phyloP scores from a whole-genome alignment of 192 early-diverging fungal genomes.

The Rhizoclosmatium sp. region DNA sequence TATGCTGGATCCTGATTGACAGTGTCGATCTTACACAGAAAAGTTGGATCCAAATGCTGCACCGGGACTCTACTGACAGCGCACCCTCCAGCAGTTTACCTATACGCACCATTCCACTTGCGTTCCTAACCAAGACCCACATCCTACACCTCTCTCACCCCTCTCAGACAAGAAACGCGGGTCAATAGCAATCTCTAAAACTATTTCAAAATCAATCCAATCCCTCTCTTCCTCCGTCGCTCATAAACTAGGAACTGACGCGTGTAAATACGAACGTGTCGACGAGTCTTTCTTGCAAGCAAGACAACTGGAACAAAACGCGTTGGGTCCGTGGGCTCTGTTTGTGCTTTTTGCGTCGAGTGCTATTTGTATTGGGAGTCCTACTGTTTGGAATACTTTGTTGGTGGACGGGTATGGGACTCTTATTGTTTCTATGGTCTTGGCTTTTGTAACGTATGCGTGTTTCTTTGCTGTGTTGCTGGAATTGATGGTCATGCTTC shows the following conservation, averaged over 20 bases:
- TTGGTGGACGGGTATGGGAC: not conserved
- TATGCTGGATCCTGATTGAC: no score
- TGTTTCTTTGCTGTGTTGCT: not conserved
- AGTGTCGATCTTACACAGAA: no score
- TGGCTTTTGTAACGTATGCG: not conserved
- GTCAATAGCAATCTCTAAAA: no score
- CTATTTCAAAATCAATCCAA: no score
- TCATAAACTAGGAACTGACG: not conserved
- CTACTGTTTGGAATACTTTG: not conserved
- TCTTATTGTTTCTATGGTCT: not conserved
- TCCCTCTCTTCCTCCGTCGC: no score
- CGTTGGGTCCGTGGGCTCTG: not conserved
- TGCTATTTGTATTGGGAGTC: not conserved
- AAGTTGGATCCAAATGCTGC: no score
- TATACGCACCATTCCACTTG: no score
- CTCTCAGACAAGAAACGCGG: no score
- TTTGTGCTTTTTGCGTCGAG: not conserved
- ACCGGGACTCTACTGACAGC: no score
- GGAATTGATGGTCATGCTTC: slow-evolving; percentile 33
- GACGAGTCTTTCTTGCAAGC: not conserved
- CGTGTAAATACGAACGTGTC: slow-evolving; percentile 10
- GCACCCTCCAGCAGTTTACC: no score
- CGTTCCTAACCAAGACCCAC: no score
- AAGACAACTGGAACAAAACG: not conserved
- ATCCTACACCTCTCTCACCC: no score